A percentile compares a stretch with the other conserved stretches of the same genome.
Evolutionary conservation across 371 early-diverging fungal genomes (phyloP).

Genomic region (Vairimorpha apis): DNA sequence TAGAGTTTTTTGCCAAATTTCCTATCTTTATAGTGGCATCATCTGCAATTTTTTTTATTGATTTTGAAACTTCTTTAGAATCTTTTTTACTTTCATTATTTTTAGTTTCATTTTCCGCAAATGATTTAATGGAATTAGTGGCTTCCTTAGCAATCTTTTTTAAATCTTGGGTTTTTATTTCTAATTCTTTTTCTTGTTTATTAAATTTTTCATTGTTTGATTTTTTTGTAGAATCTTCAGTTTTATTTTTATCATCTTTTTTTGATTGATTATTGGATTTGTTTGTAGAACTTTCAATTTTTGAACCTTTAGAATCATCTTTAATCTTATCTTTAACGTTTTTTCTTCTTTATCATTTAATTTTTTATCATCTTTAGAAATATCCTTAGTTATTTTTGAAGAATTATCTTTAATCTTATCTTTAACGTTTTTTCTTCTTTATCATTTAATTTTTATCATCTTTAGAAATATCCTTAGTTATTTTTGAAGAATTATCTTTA

Average conservation of each 20-base stretch:
- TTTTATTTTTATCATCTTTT: slow-evolving; percentile 1
- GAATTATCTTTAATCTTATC: too few relatives aligned
- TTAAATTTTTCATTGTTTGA: neutral
- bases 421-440: too few relatives aligned
- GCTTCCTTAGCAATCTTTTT: neutral
- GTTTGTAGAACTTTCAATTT: slow-evolving; percentile 23
- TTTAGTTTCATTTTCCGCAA: neutral
- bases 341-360: too few relatives aligned
- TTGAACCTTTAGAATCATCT: slow-evolving; percentile 29
- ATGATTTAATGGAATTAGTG: neutral
- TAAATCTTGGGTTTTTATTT: neutral
- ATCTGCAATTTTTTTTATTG: too few relatives aligned
- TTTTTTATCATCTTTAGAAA: too few relatives aligned
- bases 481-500: too few relatives aligned
- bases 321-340: too few relatives aligned
- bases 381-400: too few relatives aligned
- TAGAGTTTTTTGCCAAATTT: neutral
- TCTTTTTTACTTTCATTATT: neutral
- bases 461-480: too few relatives aligned
- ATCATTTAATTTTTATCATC: too few relatives aligned
- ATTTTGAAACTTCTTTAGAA: neutral
- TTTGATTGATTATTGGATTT: neutral
- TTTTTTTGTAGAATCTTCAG: neutral
- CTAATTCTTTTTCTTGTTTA: neutral
- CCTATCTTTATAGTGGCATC: too few relatives aligned